Evolutionary conservation across 1,284 basidiomycete species (phyloP).

Genomic region (Cutaneotrichosporon dermatis): DNA sequence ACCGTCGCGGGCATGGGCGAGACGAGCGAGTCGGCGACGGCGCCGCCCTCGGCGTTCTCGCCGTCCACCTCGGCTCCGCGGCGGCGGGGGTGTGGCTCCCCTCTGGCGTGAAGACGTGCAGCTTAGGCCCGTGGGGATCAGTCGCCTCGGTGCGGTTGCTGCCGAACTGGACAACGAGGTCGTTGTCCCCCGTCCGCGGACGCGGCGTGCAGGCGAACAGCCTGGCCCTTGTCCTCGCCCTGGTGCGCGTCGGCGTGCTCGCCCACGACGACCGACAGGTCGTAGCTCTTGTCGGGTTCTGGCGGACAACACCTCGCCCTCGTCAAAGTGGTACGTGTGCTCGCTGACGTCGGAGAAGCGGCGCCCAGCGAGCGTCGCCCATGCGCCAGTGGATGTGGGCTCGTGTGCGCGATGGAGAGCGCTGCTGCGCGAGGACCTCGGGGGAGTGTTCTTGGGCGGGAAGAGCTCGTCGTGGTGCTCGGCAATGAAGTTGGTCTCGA

Average conservation of each 20-base stretch:
- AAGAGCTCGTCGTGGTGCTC: conserved; percentile 67
- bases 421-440: conserved; percentile 71
- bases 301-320: conserved; percentile 25
- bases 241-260: conserved; percentile 4
- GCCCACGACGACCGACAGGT: conserved; percentile 15
- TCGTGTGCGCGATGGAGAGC: conserved; percentile 69
- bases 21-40: conserved; percentile 25
- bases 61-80: conserved; percentile 20
- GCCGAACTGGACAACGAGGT: conserved; percentile 30
- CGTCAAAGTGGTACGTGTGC: conserved; percentile 30
- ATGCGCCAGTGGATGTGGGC: conserved; percentile 43
- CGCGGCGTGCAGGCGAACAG: conserved; percentile 12
- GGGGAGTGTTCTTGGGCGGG: conserved; percentile 60
- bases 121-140: conserved; percentile 32
- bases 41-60: conserved; percentile 13
- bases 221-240: conserved; percentile 11
- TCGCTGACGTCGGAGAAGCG: conserved; percentile 59
- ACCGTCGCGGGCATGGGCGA: conserved; percentile 85
- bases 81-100: conserved; percentile 27
- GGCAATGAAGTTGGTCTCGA: conserved; percentile 89
- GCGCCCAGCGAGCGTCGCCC: conserved; percentile 63
- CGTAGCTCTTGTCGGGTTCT: conserved; percentile 16
- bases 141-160: conserved; percentile 21
- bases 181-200: conserved; percentile 22
- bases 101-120: conserved; percentile 38